Evolutionary conservation across 2,329 filamentous ascomycete species (phyloP).

Genomic region (Cladorrhinum sp.): DNA sequence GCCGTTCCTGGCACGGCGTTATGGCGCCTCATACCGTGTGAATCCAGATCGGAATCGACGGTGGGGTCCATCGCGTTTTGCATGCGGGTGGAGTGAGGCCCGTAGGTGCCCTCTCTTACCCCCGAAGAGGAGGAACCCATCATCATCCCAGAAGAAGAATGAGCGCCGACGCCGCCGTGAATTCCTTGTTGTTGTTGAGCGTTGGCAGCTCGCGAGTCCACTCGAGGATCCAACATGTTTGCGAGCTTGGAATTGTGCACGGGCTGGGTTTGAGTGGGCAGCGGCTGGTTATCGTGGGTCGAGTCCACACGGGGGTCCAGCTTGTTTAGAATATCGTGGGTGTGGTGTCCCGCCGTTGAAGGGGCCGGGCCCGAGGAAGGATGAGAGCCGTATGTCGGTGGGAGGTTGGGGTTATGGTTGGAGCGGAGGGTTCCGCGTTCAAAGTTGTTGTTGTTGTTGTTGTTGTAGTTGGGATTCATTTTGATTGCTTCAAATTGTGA

Average conservation of each 20-base stretch:
- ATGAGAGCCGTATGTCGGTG: constrained; percentile 22
- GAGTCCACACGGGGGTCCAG: constrained; percentile 27
- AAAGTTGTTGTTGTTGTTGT: constrained; percentile 13
- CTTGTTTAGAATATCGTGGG: constrained; percentile 29
- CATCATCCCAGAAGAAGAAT: background rate
- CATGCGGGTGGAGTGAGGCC: constrained; percentile 20
- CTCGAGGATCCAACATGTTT: constrained; percentile 24
- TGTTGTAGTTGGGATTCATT: constrained; percentile 14
- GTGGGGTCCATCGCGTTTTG: constrained; percentile 24
- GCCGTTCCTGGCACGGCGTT: background rate
- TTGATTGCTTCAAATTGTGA: constrained; percentile 1
- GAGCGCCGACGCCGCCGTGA: background rate
- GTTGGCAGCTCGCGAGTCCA: constrained; percentile 18
- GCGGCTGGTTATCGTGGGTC: constrained; percentile 21
- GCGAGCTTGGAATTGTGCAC: constrained; percentile 17
- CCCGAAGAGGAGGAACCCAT: background rate
- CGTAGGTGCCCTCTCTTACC: constrained; percentile 21
- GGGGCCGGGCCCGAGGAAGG: constrained; percentile 26
- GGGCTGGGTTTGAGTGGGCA: constrained; percentile 17
- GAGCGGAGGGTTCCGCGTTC: constrained; percentile 20
- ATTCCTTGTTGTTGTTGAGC: background rate
- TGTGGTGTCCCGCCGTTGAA: constrained; percentile 26
- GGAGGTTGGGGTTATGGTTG: constrained; percentile 1
- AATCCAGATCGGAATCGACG: constrained; percentile 23
- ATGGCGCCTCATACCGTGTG: background rate